A percentile compares a stretch with the other conserved stretches of the same genome.
phyloP scores from a whole-genome alignment of 2,329 filamentous ascomycete genomes.

The Neofusicoccum umdonicola region DNA sequence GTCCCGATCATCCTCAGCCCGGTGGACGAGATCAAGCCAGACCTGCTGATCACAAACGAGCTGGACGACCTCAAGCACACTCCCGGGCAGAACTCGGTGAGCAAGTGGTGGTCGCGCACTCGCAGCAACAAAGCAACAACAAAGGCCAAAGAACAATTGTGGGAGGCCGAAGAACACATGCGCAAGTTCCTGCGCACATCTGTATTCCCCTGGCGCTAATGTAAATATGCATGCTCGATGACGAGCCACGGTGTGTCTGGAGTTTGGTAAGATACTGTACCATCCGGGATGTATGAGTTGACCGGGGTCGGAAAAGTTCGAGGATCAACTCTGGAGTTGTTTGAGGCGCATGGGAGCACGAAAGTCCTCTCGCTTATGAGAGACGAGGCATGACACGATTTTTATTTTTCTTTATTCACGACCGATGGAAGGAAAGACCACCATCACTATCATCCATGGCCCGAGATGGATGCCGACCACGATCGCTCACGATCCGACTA shows the following conservation, averaged over 20 bases:
- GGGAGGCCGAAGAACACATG: conserved; percentile 36
- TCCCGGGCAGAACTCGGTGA: conserved; percentile 25
- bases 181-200: conserved; percentile 32
- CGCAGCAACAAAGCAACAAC: conserved; percentile 21
- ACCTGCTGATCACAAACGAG: conserved; percentile 32
- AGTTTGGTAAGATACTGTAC: conserved; percentile 9
- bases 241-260: conserved; percentile 12
- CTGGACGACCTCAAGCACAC: conserved; percentile 27
- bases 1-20: conserved; percentile 39
- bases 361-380: conserved; percentile 11
- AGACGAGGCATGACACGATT: conserved; percentile 4
- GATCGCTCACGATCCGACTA: conserved; percentile 10
- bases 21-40: conserved; percentile 30
- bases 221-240: conserved; percentile 15
- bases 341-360: conserved; percentile 9
- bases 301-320: background rate
- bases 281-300: background rate
- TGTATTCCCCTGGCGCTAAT: conserved; percentile 32
- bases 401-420: background rate
- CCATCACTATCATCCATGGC: conserved; percentile 16
- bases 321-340: conserved; percentile 1
- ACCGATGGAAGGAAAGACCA: background rate
- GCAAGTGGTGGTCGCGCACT: conserved; percentile 30
- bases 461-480: conserved; percentile 13
- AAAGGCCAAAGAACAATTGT: conserved; percentile 35